Percentiles rank a stretch among this genome's conserved stretches.
phyloP scores from a whole-genome alignment of 768 basidiomycete species.

The Boletus rex-veris region DNA sequence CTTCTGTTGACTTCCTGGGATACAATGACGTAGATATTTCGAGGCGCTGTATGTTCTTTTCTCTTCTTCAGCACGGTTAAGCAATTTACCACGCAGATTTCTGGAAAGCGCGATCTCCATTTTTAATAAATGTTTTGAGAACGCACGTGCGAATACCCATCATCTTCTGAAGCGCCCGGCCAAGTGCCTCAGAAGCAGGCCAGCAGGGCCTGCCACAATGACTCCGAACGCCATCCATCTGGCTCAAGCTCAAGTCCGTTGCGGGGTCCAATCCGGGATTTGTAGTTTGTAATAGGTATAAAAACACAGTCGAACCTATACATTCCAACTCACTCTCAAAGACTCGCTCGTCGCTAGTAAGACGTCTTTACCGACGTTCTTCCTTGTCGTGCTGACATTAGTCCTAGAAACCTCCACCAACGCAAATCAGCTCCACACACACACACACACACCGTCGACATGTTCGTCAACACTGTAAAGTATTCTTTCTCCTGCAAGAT shows the following conservation, averaged over 20 bases:
- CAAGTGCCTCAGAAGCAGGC: too few species aligned
- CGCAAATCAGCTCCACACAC: background rate
- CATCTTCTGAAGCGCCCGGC: too few species aligned
- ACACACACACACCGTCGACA: background rate
- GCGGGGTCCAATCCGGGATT: background rate
- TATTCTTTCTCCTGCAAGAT: background rate
- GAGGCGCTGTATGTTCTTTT: background rate
- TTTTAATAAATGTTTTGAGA: too few species aligned
- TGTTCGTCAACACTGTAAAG: constrained; percentile 5
- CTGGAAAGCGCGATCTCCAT: too few species aligned
- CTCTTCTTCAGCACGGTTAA: too few species aligned
- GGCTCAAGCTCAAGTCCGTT: too few species aligned
- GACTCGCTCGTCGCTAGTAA: background rate
- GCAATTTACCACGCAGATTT: background rate
- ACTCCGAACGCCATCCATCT: background rate
- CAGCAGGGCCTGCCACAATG: background rate
- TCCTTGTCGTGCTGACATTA: background rate
- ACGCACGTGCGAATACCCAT: background rate
- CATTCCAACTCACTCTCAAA: background rate
- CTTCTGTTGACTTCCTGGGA: background rate
- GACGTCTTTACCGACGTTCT: background rate
- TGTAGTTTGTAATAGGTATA: constrained; percentile 1
- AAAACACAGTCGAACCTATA: background rate
- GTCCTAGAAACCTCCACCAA: background rate
- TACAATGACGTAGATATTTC: background rate